phyloP scores from a whole-genome alignment of 2,329 filamentous ascomycete species.

The Calonectria honghensis region DNA sequence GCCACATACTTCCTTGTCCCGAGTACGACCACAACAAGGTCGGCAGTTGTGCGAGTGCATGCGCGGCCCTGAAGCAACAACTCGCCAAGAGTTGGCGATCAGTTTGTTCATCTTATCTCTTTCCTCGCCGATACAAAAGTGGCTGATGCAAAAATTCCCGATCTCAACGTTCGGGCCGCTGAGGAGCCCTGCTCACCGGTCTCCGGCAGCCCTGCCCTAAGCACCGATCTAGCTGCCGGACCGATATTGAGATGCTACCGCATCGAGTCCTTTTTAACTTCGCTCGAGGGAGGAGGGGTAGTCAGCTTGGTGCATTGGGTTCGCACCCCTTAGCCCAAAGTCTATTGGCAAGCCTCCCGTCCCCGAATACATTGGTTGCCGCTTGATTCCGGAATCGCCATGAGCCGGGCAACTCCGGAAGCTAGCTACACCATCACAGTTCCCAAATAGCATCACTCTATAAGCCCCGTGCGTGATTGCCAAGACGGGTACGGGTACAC shows the following conservation, averaged over 20 bases:
- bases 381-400: slow-evolving; percentile 12
- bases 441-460: slow-evolving; percentile 9
- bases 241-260: slow-evolving; percentile 32
- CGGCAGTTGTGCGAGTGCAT: slow-evolving; percentile 14
- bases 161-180: slow-evolving; percentile 17
- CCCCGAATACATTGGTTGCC: neutral
- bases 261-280: slow-evolving; percentile 7
- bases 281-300: slow-evolving; percentile 5
- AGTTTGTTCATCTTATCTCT: slow-evolving; percentile 18
- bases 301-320: slow-evolving; percentile 4
- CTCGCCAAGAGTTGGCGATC: slow-evolving; percentile 1
- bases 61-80: neutral
- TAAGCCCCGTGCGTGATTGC: slow-evolving; percentile 24
- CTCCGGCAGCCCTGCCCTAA: slow-evolving; percentile 9
- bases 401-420: slow-evolving; percentile 21
- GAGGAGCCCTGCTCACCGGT: slow-evolving; percentile 30
- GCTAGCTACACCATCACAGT: neutral
- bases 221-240: slow-evolving; percentile 24
- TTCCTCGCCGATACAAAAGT: slow-evolving; percentile 15
- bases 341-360: slow-evolving; percentile 22
- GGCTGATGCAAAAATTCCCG: slow-evolving; percentile 22
- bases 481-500: slow-evolving; percentile 4
- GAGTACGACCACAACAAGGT: neutral
- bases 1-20: neutral
- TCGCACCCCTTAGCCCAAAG: slow-evolving; percentile 25